A percentile compares a stretch with the other conserved stretches of the same genome.
These are phyloP conservation scores for Phytophthora rubi DNA, from an alignment of 352 stramenopile species.

Conservation along the genomic window DNA sequence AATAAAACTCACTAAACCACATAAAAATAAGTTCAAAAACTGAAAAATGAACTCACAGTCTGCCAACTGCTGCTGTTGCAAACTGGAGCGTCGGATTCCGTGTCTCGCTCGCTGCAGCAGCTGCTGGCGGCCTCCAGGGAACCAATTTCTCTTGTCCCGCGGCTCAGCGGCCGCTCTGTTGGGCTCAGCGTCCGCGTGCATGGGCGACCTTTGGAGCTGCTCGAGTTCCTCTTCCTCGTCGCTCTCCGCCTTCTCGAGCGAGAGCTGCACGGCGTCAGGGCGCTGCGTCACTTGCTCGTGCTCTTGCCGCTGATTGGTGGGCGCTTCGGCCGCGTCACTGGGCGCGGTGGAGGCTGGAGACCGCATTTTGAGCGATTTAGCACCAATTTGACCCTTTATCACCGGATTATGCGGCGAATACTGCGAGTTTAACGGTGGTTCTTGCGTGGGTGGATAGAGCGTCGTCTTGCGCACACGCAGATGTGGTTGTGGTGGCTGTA, in stretches of 20 bases:
- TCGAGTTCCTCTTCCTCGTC: conserved; percentile 19
- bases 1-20: neutral
- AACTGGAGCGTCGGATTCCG: conserved; percentile 19
- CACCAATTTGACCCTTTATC: neutral
- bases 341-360: conserved; percentile 10
- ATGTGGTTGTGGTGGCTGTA: neutral
- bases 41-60: conserved; percentile 19
- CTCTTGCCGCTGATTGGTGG: conserved; percentile 29
- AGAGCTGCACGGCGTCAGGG: neutral
- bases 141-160: conserved; percentile 15
- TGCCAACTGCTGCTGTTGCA: conserved; percentile 23
- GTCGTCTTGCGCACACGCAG: neutral
- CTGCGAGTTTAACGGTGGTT: neutral
- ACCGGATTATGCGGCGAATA: conserved; percentile 8
- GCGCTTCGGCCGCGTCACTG: neutral
- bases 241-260: conserved; percentile 19
- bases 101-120: conserved; percentile 23
- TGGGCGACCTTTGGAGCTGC: conserved; percentile 3
- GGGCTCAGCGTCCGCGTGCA: neutral
- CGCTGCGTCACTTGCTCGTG: neutral
- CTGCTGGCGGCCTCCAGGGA: conserved; percentile 11
- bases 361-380: conserved; percentile 16
- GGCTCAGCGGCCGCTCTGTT: conserved; percentile 2
- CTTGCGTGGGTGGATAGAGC: neutral
- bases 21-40: neutral